Percentiles rank a stretch among this genome's conserved stretches.
Evolutionary conservation across 2,329 filamentous ascomycete genomes (phyloP).

Genomic region (Geosmithia flava): DNA sequence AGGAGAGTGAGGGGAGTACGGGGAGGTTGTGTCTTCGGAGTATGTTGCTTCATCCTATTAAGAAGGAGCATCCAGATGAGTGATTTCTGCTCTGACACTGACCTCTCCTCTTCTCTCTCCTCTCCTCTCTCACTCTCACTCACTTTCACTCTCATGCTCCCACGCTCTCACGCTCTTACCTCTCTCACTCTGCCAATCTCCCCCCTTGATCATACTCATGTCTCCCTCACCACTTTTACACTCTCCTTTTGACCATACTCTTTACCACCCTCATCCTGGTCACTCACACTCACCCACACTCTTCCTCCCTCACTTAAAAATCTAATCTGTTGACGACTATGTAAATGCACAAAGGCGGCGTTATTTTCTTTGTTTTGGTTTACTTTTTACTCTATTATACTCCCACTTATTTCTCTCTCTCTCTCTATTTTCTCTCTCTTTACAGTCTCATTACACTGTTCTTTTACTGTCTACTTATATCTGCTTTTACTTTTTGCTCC

Average conservation of each 20-base stretch:
- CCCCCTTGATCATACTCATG: too few species aligned
- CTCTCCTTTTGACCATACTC: too few species aligned
- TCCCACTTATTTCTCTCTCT: background rate
- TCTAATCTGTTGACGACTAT: too few species aligned
- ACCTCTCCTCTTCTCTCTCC: background rate
- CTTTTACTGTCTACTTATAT: background rate
- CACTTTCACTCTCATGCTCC: background rate
- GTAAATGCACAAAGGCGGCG: background rate
- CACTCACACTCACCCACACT: too few species aligned
- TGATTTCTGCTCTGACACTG: background rate
- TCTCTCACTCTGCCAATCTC: too few species aligned
- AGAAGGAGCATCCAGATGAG: constrained; percentile 44
- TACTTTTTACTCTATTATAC: background rate
- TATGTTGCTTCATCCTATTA: constrained; percentile 74
- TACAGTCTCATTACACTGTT: too few species aligned
- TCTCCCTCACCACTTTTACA: too few species aligned
- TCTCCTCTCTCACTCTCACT: background rate
- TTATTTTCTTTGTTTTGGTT: background rate
- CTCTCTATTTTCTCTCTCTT: too few species aligned
- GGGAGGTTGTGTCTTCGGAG: constrained; percentile 69
- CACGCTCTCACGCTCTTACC: too few species aligned
- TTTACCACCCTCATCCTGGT: too few species aligned
- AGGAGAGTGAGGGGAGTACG: constrained; percentile 26
- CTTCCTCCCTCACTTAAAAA: too few species aligned
- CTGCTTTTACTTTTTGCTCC: background rate